Evolutionary conservation across 139 green algal genomes (phyloP), one percentile per base, ranked within the genome.

Genomic region (Chlorella sorokiniana): DNA sequence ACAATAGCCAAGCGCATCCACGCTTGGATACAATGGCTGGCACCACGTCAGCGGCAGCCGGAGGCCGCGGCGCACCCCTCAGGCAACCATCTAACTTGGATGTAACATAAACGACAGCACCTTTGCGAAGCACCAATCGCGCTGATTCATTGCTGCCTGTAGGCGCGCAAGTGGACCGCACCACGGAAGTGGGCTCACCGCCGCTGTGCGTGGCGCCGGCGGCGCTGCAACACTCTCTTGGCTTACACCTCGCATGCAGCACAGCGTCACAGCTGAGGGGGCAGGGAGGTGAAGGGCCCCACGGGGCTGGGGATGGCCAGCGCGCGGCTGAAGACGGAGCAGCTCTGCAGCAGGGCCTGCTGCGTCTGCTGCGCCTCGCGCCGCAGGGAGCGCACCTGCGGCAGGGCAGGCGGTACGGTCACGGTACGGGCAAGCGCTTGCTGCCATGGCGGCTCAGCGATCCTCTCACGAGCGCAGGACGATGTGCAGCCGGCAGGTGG

Each of bases 231-330:
- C 45, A 10, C 10, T 14, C 45, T 54, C 52, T 61, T n/a, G n/a
- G n/a, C n/a, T n/a, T n/a, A n/a, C n/a, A n/a, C n/a, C n/a, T n/a
- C n/a, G 23, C 56, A 33, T 31, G n/a, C 23, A 65, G 56, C 56
- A 5, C 6, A 23, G 64, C 64, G 18, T 77, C 44, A 77, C 41
- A 45, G 70, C 72, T 79, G 51, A 0, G 76, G 76, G 4, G 76
- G 62, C 38, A 82, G 56, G 20, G 56, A 64, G 44, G 76, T 75
- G 44, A 82, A 82, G 42, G 76, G 76, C 3, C 76, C 63, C 42
- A 82, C 42, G 3, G 76, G 76, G 0, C 42, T 67, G 41, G 76
- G 62, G 1, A 82, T n/a, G 41, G 48, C 29, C 20, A 82, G 76
- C n/a, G 76, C 61, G 3, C 18, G 54, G 63, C 48, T 67, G 62